Evolutionary conservation across 805 yeast genomes (phyloP), one percentile per base, ranked within the genome.

Genomic region (Cyberlindnera misumaiensis): DNA sequence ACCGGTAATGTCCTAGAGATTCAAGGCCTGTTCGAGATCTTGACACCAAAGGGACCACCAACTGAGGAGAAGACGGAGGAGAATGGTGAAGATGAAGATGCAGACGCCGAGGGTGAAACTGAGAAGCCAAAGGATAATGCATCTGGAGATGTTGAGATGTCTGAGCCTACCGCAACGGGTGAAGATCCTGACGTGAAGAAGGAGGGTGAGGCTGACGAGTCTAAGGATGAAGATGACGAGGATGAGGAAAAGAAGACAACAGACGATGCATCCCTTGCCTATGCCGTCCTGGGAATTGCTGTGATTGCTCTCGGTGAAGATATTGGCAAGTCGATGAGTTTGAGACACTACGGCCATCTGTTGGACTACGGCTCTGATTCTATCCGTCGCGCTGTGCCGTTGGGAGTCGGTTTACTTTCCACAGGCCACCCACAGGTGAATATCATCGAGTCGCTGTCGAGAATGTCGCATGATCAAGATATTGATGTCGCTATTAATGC

Each of bases 281-380:
- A 85, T 55, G 93, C 97, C 9, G 97, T 93, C 14, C 71, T 93
- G 37, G 98, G 98, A 43, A 75, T 93, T 48, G 98, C 97, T 0
- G 73, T 84, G 47, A 84, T 94, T 53, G 93, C 96, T 11, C 81
- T 93, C 83, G 99, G 99, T 46, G 99, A 93, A 63, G 95, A 86
- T 48, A 85, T 93, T 59, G 98, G 99, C 26, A 94, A 85, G 62
- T 96, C 90, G 51, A 93, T 93, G 98, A 82, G 90, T 9, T 67
- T 90, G 56, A 89, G 98, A 59, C 98, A 93, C 63, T 90, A 90
- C 60, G 89, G 95, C 34, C 98, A 93, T 63, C 72, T 93, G 61
- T 87, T 93, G 95, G 98, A 93, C 60, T 93, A 93, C 59, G 98
- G 99, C 43, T 89, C 86, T 52, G 79, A 93, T 16, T 73, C 85